Evolutionary conservation across 2,329 filamentous ascomycete species (phyloP).

Genomic region (Emmonsiellopsis sp.): DNA sequence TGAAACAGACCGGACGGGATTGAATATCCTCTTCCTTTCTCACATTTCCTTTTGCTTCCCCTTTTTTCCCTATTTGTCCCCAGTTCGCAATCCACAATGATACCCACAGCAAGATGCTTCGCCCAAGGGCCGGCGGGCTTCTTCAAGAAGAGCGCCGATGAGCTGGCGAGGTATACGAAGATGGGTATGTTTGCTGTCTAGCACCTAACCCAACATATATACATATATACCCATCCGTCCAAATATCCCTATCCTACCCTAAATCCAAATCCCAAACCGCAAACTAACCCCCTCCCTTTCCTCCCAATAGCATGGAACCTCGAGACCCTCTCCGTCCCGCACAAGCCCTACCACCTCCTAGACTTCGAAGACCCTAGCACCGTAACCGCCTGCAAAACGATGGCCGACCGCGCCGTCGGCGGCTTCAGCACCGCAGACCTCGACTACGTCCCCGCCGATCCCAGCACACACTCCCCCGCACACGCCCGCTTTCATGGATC

Average conservation of each 20-base stretch:
- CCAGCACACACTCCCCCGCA: constrained; percentile 36
- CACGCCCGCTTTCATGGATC: constrained; percentile 77
- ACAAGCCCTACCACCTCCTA: constrained; percentile 30
- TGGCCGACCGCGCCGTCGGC: constrained; percentile 80
- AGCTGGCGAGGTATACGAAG: constrained; percentile 47
- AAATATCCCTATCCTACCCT: no score
- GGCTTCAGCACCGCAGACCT: constrained; percentile 70
- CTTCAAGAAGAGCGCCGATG: constrained; percentile 48
- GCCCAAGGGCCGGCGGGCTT: constrained; percentile 39
- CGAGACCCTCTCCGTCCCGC: constrained; percentile 27
- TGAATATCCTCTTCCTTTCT: background rate
- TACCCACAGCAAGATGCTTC: constrained; percentile 30
- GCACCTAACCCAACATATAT: no score
- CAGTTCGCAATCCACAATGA: constrained; percentile 16
- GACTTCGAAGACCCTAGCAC: constrained; percentile 31
- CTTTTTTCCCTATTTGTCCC: background rate
- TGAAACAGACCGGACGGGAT: no score
- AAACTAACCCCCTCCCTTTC: no score
- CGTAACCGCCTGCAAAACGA: constrained; percentile 51
- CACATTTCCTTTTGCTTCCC: background rate
- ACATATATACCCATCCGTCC: no score
- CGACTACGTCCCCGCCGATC: constrained; percentile 50
- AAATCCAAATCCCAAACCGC: no score
- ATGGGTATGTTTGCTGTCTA: constrained; percentile 34
- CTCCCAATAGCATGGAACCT: constrained; percentile 29